These are phyloP conservation scores for Neurospora sp. DNA, from an alignment of 495 filamentous ascomycete species.

Conservation along the genomic window DNA sequence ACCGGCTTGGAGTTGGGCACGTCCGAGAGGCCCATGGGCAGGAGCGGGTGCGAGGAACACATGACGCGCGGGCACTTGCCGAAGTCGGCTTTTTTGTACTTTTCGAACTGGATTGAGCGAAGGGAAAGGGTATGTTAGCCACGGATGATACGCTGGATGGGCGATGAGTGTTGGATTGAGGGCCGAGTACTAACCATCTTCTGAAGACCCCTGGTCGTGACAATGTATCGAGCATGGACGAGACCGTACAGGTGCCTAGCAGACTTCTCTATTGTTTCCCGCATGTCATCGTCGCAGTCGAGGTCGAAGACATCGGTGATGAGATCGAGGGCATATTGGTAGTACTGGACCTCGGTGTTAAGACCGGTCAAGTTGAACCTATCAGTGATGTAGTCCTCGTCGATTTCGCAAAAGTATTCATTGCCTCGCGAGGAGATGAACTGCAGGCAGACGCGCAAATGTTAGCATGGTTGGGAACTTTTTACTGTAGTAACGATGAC, in stretches of 20 bases:
- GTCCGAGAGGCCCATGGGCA: slow-evolving; percentile 90
- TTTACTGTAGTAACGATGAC: neutral
- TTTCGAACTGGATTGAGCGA: slow-evolving; percentile 61
- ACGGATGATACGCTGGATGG: no score
- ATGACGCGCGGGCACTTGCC: slow-evolving; percentile 95
- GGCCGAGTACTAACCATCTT: slow-evolving; percentile 70
- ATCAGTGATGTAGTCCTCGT: slow-evolving; percentile 97
- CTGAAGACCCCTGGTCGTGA: slow-evolving; percentile 82
- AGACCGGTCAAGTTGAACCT: slow-evolving; percentile 97
- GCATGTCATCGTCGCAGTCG: slow-evolving; percentile 96
- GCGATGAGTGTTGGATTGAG: neutral
- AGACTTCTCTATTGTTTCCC: slow-evolving; percentile 96
- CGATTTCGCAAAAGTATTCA: slow-evolving; percentile 99
- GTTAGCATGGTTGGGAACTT: slow-evolving; percentile 1
- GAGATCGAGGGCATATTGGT: slow-evolving; percentile 97
- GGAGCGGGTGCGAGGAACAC: slow-evolving; percentile 80
- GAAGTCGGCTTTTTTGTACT: slow-evolving; percentile 97
- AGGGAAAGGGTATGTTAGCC: slow-evolving; percentile 6
- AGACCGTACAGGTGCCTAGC: slow-evolving; percentile 93
- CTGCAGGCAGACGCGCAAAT: slow-evolving; percentile 31
- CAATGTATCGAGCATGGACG: slow-evolving; percentile 94
- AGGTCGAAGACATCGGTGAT: slow-evolving; percentile 99
- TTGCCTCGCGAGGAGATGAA: slow-evolving; percentile 97
- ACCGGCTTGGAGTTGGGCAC: slow-evolving; percentile 74
- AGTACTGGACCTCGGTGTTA: slow-evolving; percentile 95